Evolutionary conservation across 345 rosid genomes (phyloP), one percentile per base, ranked within the genome.

Genomic region (Citrus glauca): DNA sequence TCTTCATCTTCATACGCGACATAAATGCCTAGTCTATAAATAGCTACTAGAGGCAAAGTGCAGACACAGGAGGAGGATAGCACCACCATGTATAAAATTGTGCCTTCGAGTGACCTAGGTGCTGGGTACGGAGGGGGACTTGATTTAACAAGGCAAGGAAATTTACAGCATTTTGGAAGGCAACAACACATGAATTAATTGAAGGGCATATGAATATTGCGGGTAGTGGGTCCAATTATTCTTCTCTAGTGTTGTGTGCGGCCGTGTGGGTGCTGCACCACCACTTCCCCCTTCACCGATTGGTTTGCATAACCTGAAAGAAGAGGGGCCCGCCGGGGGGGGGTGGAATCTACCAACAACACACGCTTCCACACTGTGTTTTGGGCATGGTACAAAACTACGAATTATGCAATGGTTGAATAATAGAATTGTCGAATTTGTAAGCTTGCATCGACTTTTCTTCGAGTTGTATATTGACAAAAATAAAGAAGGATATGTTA

Each of bases 111-210:
- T 66, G 81, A 75, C 28, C 38, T 38, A 65, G 60, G 85, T 84
- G 83, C 80, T 68, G 61, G 56, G 87, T 82, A 82, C 86, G 80
- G 85, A 73, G 67, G 86, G 82, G 77, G 82, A 77, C 80, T 82
- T 57, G 87, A 84, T 87, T 82, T 77, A 82, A 84, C 81, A 37
- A 37, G 59, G 81, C 59, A 10, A 56, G 66, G 75, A 53, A 60
- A 56, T 75, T 66, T 70, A 37, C 73, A 75, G 53, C 55, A 70
- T 71, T 57, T 48, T 28, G 17, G 16, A 67, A 72, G 60, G 78
- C 62, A 71, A 55, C 60, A 56, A 14, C 61, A 75, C 80, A 55
- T 70, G 68, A 25, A 79, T 65, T 19, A 20, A 7, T 19, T 42
- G 16, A 33, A 40, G 50, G 16, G 1, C 50, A 45, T 45, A 45